Percentiles rank a stretch among this genome's conserved stretches.
Conservation (phyloP, 2,329 filamentous ascomycete genomes). For the Mycosphaerelloides madeirae region DNA sequence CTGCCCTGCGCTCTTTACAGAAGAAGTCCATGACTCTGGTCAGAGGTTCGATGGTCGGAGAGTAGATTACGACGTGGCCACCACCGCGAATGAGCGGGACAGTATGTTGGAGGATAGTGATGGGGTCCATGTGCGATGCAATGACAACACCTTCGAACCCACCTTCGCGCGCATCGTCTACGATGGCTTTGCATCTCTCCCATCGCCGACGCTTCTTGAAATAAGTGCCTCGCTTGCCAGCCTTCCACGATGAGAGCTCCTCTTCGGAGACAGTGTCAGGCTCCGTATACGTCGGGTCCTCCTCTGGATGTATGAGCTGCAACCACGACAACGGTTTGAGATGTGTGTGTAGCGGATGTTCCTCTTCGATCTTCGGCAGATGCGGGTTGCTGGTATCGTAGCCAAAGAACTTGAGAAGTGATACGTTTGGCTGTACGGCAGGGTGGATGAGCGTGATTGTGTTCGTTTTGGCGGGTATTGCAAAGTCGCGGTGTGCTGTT, state of each 20-base stretch:
- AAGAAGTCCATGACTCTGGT: conserved; percentile 76
- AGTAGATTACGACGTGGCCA: conserved; percentile 81
- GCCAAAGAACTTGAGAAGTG: conserved; percentile 81
- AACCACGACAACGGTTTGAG: conserved; percentile 87
- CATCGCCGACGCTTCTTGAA: conserved; percentile 84
- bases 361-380: conserved; percentile 38
- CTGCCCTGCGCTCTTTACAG: conserved; percentile 70
- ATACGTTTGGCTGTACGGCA: conserved; percentile 82
- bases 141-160: conserved; percentile 80
- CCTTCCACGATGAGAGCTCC: conserved; percentile 67
- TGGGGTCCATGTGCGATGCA: conserved; percentile 75
- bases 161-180: conserved; percentile 69
- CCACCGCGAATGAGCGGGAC: conserved; percentile 80
- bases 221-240: conserved; percentile 76
- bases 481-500: conserved; percentile 44
- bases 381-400: conserved; percentile 66
- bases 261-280: conserved; percentile 57
- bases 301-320: conserved; percentile 72
- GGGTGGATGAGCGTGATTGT: conserved; percentile 76
- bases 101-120: conserved; percentile 66
- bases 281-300: conserved; percentile 70
- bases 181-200: conserved; percentile 65
- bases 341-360: conserved; percentile 75
- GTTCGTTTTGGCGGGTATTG: conserved; percentile 65
- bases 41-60: conserved; percentile 72